Percentiles rank a stretch among this genome's conserved stretches.
Conservation (phyloP, 1,139 yeast genomes). For the Suhomyces maxii region DNA sequence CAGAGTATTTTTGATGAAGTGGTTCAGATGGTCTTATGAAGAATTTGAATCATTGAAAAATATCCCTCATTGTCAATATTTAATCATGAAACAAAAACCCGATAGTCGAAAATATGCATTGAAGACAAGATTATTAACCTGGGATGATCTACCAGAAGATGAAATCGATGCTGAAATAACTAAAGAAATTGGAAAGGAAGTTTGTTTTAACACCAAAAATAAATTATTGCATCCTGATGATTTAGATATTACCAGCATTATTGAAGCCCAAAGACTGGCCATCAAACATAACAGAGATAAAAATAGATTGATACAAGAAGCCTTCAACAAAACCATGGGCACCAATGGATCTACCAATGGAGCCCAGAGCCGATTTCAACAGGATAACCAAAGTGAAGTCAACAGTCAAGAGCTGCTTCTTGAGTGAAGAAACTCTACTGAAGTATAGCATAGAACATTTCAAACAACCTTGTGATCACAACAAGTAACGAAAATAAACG, state of each 20-base stretch:
- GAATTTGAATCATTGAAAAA: slow-evolving; percentile 80
- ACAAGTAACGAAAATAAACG: no score
- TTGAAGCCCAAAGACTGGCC: slow-evolving; percentile 48
- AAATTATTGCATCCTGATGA: slow-evolving; percentile 40
- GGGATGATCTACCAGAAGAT: slow-evolving; percentile 55
- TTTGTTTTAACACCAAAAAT: slow-evolving; percentile 40
- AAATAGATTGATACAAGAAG: slow-evolving; percentile 37
- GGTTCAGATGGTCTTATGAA: slow-evolving; percentile 93
- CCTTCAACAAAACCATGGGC: slow-evolving; percentile 22
- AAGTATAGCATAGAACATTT: no score
- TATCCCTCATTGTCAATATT: slow-evolving; percentile 79
- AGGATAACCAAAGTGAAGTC: slow-evolving; percentile 32
- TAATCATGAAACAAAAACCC: slow-evolving; percentile 66
- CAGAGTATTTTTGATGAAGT: slow-evolving; percentile 84
- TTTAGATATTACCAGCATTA: slow-evolving; percentile 41
- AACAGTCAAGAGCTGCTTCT: slow-evolving; percentile 19
- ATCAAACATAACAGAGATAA: slow-evolving; percentile 38
- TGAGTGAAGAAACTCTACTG: no score
- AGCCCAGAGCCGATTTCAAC: slow-evolving; percentile 20
- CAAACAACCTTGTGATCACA: no score
- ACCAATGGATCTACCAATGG: not conserved
- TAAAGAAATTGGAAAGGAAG: slow-evolving; percentile 44
- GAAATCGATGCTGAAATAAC: slow-evolving; percentile 41
- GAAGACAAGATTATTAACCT: slow-evolving; percentile 55
- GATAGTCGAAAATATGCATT: slow-evolving; percentile 44